phyloP scores from a whole-genome alignment of 2,329 filamentous ascomycete species.

The Ophiostoma quercus region DNA sequence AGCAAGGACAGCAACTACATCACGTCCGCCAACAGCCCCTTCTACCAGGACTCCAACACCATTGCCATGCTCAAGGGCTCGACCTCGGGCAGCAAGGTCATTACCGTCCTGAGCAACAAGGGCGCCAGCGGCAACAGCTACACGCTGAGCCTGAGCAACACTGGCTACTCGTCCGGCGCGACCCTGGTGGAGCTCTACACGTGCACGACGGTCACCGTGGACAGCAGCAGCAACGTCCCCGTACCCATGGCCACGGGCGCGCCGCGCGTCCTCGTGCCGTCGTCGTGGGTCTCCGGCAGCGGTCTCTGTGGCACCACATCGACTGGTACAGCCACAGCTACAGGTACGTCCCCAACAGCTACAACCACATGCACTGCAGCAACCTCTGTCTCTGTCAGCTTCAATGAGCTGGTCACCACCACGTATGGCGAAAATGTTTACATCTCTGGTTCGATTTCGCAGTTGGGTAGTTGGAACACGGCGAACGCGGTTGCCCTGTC shows the following conservation, averaged over 20 bases:
- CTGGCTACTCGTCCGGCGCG: constrained; percentile 29
- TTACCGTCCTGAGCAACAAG: constrained; percentile 33
- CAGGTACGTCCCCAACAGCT: constrained; percentile 11
- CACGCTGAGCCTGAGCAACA: constrained; percentile 27
- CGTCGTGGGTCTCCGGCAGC: constrained; percentile 36
- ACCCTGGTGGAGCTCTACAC: constrained; percentile 30
- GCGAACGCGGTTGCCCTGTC: constrained; percentile 51
- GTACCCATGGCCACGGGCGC: constrained; percentile 41
- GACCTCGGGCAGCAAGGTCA: constrained; percentile 25
- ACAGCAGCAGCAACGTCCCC: constrained; percentile 37
- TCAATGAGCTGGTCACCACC: constrained; percentile 55
- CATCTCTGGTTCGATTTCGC: constrained; percentile 53
- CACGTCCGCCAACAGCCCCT: constrained; percentile 24
- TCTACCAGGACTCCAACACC: constrained; percentile 30
- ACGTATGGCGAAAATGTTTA: constrained; percentile 59
- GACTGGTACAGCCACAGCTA: constrained; percentile 13
- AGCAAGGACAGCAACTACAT: constrained; percentile 27
- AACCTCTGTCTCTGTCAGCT: constrained; percentile 56
- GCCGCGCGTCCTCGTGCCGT: constrained; percentile 23
- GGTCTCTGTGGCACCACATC: constrained; percentile 25
- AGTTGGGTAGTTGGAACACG: constrained; percentile 60
- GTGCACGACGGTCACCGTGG: constrained; percentile 30
- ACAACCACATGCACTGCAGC: constrained; percentile 25
- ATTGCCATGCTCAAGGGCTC: constrained; percentile 31
- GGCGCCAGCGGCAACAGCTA: constrained; percentile 30